Percentiles rank a stretch among this genome's conserved stretches.
phyloP scores from a whole-genome alignment of 2,329 filamentous ascomycete species.

The Anthostomella pinea region DNA sequence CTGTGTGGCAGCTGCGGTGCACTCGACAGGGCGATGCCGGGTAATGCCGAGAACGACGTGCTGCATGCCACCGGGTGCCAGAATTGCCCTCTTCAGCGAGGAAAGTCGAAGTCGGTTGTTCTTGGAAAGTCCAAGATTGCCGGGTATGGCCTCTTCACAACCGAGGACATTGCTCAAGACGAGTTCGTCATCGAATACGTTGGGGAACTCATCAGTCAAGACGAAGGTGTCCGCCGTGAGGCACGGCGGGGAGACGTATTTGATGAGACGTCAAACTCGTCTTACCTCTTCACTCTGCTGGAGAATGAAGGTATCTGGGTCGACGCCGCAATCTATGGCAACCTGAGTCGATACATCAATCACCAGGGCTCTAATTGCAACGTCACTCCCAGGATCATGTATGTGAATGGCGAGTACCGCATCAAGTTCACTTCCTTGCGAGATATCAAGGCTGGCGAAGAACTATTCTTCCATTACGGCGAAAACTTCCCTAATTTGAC shows the following conservation, averaged over 20 bases:
- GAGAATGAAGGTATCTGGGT: slow-evolving; percentile 64
- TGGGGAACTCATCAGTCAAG: slow-evolving; percentile 70
- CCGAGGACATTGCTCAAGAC: slow-evolving; percentile 62
- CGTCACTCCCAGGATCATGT: slow-evolving; percentile 61
- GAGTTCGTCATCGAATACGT: slow-evolving; percentile 81
- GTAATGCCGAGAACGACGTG: slow-evolving; percentile 58
- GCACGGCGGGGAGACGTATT: slow-evolving; percentile 59
- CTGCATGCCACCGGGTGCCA: slow-evolving; percentile 61
- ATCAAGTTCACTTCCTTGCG: slow-evolving; percentile 70
- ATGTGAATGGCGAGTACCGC: slow-evolving; percentile 73
- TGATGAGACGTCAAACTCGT: slow-evolving; percentile 60
- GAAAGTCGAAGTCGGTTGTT: slow-evolving; percentile 61
- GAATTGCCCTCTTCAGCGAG: slow-evolving; percentile 71
- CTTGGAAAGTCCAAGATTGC: slow-evolving; percentile 69
- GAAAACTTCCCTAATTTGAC: slow-evolving; percentile 63
- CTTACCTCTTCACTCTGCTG: slow-evolving; percentile 61
- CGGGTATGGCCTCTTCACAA: slow-evolving; percentile 74
- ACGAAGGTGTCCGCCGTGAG: slow-evolving; percentile 68
- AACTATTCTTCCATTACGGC: slow-evolving; percentile 81
- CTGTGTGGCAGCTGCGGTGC: slow-evolving; percentile 72
- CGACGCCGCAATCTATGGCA: slow-evolving; percentile 74
- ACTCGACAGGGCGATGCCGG: slow-evolving; percentile 63
- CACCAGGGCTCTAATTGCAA: slow-evolving; percentile 63
- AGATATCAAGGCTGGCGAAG: slow-evolving; percentile 68
- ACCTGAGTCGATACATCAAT: slow-evolving; percentile 82